Conservation (phyloP, 2,329 filamentous ascomycete species). For the Hawksworthiomyces lignivorus region DNA sequence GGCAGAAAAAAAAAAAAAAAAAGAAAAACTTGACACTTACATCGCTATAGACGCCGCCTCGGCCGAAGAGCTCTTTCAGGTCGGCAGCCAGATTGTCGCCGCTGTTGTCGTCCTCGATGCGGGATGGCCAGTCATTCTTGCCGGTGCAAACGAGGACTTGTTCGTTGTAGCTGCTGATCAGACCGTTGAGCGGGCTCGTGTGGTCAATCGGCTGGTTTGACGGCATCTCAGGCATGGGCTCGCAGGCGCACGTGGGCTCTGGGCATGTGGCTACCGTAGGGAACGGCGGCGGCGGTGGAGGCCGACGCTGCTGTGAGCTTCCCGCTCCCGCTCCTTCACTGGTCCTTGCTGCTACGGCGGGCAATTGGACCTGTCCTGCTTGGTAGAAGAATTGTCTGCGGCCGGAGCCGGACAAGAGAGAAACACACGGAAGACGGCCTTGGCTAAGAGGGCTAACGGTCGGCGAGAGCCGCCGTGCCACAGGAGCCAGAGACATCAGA, state of each 20-base stretch:
- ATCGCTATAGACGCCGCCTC: slow-evolving; percentile 59
- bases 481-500: too few species aligned
- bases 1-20: not conserved
- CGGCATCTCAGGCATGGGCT: slow-evolving; percentile 56
- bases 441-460: too few species aligned
- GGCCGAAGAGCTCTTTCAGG: slow-evolving; percentile 61
- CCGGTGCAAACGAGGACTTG: slow-evolving; percentile 82
- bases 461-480: too few species aligned
- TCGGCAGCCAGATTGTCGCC: slow-evolving; percentile 61
- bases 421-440: too few species aligned
- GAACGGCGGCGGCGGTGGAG: slow-evolving; percentile 26
- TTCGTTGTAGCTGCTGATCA: slow-evolving; percentile 70
- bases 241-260: slow-evolving; percentile 67
- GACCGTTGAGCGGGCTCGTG: slow-evolving; percentile 61
- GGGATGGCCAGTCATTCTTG: slow-evolving; percentile 69
- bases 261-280: slow-evolving; percentile 55
- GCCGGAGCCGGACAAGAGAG: too few species aligned
- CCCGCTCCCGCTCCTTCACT: too few species aligned
- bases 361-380: too few species aligned
- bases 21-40: slow-evolving; percentile 34
- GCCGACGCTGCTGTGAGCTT: too few species aligned
- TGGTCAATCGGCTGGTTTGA: slow-evolving; percentile 67
- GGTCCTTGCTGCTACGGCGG: too few species aligned
- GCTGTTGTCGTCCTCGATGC: slow-evolving; percentile 73
- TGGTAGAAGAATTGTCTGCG: too few species aligned